Base-by-base conservation (phyloP, 2,329 filamentous ascomycete genomes). In the Sporothrix pallida region DNA sequence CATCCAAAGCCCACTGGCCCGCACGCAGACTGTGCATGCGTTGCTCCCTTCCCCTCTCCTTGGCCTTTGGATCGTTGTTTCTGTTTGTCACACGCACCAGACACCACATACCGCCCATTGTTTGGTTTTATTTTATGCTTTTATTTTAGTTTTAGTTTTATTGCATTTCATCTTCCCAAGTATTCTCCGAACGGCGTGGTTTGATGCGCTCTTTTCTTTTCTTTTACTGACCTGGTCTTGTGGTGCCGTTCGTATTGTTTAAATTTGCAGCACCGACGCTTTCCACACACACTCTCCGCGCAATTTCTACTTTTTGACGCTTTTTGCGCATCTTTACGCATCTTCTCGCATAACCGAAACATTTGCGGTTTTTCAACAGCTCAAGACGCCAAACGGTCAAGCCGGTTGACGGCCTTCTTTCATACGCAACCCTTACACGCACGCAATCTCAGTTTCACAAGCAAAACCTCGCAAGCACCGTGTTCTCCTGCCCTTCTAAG, bases 21-120 rank as follows among this genome's bases (percentile, higher is more conserved):
- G 31, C 31, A 6, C 17, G 37, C 60, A 46, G 8, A n/a, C 17
- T 37, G 10, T 17, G 17, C 17, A 65, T 46, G 42, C 20, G n/a
- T 20, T 48, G 62, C 42, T 8, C 62, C 60, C 60, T 48, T 67
- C 62, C 62, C 62, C 62, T 67, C 62, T 26, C 62, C 42, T 46
- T 67, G 62, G 42, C 42, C 12, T 26, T 26, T 26, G 60, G 60
- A 37, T 31, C 60, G 31, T 44, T 63, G 12, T 46, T n/a, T 44
- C 17, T 42, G 20, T 23, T 46, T 65, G 17, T 65, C 37, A 3
- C 42, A 48, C 23, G 26, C 52, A 54, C n/a, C 52, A 26, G 6
- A 2, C 12, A 23, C 20, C 52, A 12, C n/a, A 15, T 17, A 37
- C 56, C 56, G 13, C 56, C 26, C 48, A 10, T 50, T 50, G 31